Evolutionary conservation across 2,329 filamentous ascomycete genomes (phyloP), one percentile per base, ranked within the genome.

Genomic region (Fusarium nurragi): DNA sequence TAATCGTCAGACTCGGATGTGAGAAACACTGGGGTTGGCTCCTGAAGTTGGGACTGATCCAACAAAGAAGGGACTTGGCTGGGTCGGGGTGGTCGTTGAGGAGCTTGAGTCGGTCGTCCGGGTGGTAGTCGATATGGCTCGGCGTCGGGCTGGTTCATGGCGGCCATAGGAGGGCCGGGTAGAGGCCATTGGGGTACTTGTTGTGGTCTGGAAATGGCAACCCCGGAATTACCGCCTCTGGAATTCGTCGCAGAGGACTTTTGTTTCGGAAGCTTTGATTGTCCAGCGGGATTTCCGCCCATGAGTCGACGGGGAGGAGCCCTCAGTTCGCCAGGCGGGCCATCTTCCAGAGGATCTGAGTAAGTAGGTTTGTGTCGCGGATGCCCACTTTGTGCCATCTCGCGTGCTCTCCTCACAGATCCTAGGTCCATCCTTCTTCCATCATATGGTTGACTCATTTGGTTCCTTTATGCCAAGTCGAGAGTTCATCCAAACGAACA

Each of bases 1-100:
- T 76, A 76, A 32, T 77, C 76, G 14, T 76, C 71, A 18, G 56
- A 67, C 23, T 73, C 66, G 14, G 70, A 70, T 21, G 66, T 64
- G 21, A 72, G 65, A 37, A 88, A 87, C 6, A 81, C 76, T 10
- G 86, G 84, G 1, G 83, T 86, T 21, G 79, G 82, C 7, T 87
- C 84, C 73, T 88, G 84, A 14, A 86, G 71, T 55, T 78, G 81
- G 36, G 86, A 84, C 54, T 79, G 79, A 67, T 88, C 85, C 22
- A 87, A 75, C 30, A 88, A 83, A 1, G 86, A 88, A 11, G 86
- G 85, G 3, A 88, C 84, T 60, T 80, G 75, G 66, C 86, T 88
- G 9, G 87, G 86, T 34, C 87, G 81, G 12, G 85, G 85, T 11
- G 87, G 87, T 63, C 86, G 80, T 70, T 83, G 84, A 19, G 87